These are phyloP conservation scores for Lipomyces sp. DNA, from an alignment of 805 yeast species.

Conservation along the genomic window DNA sequence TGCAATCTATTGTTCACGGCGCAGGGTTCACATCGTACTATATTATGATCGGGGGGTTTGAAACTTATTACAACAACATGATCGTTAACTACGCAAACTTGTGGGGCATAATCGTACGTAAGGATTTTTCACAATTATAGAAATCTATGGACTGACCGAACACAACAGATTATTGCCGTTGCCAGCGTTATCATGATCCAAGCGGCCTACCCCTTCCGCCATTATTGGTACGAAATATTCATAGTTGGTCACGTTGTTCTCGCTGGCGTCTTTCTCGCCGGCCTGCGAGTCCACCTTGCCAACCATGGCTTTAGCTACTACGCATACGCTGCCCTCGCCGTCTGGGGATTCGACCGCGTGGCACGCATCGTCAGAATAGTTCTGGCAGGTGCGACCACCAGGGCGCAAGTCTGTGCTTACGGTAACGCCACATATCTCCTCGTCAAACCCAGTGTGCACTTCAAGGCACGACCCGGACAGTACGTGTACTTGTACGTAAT, in stretches of 20 bases:
- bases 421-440: conserved; percentile 26
- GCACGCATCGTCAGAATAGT: conserved; percentile 60
- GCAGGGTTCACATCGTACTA: conserved; percentile 57
- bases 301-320: conserved; percentile 59
- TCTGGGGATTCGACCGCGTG: conserved; percentile 74
- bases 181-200: conserved; percentile 54
- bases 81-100: conserved; percentile 22
- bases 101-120: conserved; percentile 48
- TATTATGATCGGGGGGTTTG: conserved; percentile 32
- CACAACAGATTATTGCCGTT: conserved; percentile 25
- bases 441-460: conserved; percentile 20
- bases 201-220: conserved; percentile 58
- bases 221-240: conserved; percentile 63
- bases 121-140: not conserved
- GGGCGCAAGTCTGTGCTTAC: conserved; percentile 40
- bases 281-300: conserved; percentile 45
- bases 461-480: conserved; percentile 15
- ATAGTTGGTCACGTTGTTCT: conserved; percentile 60
- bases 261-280: conserved; percentile 55
- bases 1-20: conserved; percentile 55
- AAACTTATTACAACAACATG: conserved; percentile 45
- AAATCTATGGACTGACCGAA: not conserved
- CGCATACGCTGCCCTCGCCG: conserved; percentile 58
- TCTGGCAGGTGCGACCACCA: conserved; percentile 55
- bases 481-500: conserved; percentile 34